Evolutionary conservation across 768 basidiomycete species (phyloP), one percentile per base, ranked within the genome.

Genomic region (Galerina sulciceps): DNA sequence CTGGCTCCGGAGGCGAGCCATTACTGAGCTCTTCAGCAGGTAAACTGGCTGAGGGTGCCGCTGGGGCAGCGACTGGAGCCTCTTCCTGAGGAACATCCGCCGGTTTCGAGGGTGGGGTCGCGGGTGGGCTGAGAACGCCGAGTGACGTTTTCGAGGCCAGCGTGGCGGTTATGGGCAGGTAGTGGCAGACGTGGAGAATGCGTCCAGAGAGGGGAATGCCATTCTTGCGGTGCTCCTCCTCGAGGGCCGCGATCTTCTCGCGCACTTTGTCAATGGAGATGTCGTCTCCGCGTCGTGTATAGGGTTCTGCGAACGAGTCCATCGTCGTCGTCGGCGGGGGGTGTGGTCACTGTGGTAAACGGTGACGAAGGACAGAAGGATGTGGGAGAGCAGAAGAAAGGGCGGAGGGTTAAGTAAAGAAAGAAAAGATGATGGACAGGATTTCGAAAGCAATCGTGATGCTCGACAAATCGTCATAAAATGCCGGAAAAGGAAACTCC

Each of bases 161-260:
- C 35, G 89, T 85, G 23, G 88, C 85, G 46, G 81, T 77, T 69
- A 95, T 81, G 60, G 94, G 94, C 55, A 96, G 87, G 69, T 94
- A 92, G 73, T 95, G 94, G 76, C 87, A 90, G 62, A 97, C 88
- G 66, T 96, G 96, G 67, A 99, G 84, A 71, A 97, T 91, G 42
- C 96, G 85, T 1, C 95, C 96, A 4, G 89, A 90, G 42, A 97
- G 84, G 1, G 85, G 79, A 55, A 90, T 85, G 42, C 87, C 90
- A 57, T 88, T 85, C 1, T 83, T 82, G 53, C 75, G 77, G 72
- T 91, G 90, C 54, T 89, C 81, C 0, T 81, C 81, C 74, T 96
- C 91, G 69, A 96, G 88, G 9, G 79, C 74, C 36, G 71, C 74
- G 54, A 97, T 89, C 63, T 90, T 86, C 4, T 81, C 81, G 46